Evolutionary conservation across 2,329 filamentous ascomycete species (phyloP), one percentile per base, ranked within the genome.

Genomic region (Sphaerulina musiva): DNA sequence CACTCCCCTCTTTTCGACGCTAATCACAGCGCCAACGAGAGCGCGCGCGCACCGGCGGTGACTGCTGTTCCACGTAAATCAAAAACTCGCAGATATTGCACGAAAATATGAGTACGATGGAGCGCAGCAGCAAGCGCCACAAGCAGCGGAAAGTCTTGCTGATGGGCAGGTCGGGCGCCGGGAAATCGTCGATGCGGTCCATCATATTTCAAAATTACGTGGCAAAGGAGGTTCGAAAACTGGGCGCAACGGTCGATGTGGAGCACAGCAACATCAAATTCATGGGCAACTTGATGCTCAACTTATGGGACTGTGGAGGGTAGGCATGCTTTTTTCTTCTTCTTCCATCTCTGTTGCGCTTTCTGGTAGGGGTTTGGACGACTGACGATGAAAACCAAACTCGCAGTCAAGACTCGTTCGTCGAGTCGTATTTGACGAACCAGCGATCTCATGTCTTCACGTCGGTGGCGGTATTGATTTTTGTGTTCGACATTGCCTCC

Each of bases 191-290:
- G 53, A 98, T 98, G 93, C 83, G 93, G 60, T 93, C 87, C 68
- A 97, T 98, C 68, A 96, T 98, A 70, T 98, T 98, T 74, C 95
- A 89, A 77, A 97, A 97, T 73, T 97, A 96, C 71, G 91, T 97
- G 61, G 93, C 93, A 53, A 90, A 95, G 69, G 93, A 98, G 72
- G 95, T 95, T 6, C 81, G 93, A 39, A 79, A 93, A 55, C 77
- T 98, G 53, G 93, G 93, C 62, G 93, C 93, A 1, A 98, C 93
- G 10, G 97, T 98, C 69, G 93, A 98, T 70, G 93, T 98, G 57
- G 93, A 98, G 73, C 87, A 97, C 67, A 96, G 90, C 59, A 93
- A 96, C 74, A 93, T 97, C 73, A 95, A 95, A 72, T 98, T 98
- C 75, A 87, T 98, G 75, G 93, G 93, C 50, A 97, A 97, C 72